phyloP scores from a whole-genome alignment of 176 grass and related monocot species.

The Poa pratensis region DNA sequence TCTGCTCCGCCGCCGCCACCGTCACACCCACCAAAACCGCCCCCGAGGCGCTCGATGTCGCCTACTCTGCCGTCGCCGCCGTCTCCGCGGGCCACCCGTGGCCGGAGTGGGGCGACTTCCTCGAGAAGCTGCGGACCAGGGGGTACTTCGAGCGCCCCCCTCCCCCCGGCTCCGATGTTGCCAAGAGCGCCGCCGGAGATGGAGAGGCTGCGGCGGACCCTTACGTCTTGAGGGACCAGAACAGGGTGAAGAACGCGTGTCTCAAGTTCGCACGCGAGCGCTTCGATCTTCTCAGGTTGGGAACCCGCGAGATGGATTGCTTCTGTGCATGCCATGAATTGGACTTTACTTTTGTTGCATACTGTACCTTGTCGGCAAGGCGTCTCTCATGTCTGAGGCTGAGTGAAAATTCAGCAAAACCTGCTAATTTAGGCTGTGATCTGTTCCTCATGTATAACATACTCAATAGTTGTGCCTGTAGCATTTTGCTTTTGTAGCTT shows the following conservation, averaged over 20 bases:
- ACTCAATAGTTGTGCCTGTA: background rate
- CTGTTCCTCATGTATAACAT: conserved; percentile 10
- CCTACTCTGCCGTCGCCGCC: background rate
- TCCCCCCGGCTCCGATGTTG: conserved; percentile 19
- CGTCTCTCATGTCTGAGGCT: background rate
- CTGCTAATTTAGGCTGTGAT: background rate
- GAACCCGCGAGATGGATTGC: conserved; percentile 9
- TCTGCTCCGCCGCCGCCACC: conserved; percentile 50
- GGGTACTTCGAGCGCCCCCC: conserved; percentile 67
- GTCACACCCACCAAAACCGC: background rate
- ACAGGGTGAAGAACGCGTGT: conserved; percentile 89
- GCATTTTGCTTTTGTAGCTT: background rate
- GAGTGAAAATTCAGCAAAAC: background rate
- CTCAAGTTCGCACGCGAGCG: conserved; percentile 88
- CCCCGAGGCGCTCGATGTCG: conserved; percentile 16
- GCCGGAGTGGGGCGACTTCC: conserved; percentile 84
- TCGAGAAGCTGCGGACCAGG: conserved; percentile 73
- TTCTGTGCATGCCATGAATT: background rate
- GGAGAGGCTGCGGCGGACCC: conserved; percentile 15
- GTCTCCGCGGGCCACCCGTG: conserved; percentile 54
- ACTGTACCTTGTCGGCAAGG: background rate
- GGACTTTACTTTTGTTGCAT: background rate
- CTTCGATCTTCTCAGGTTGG: conserved; percentile 78
- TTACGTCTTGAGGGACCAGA: conserved; percentile 42
- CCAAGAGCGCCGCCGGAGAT: conserved; percentile 22